Percentiles rank a stretch among this genome's conserved stretches.
These are phyloP conservation scores for Arthrobotrys pseudoclavata DNA, from an alignment of 2,329 filamentous ascomycete species.

Conservation along the genomic window DNA sequence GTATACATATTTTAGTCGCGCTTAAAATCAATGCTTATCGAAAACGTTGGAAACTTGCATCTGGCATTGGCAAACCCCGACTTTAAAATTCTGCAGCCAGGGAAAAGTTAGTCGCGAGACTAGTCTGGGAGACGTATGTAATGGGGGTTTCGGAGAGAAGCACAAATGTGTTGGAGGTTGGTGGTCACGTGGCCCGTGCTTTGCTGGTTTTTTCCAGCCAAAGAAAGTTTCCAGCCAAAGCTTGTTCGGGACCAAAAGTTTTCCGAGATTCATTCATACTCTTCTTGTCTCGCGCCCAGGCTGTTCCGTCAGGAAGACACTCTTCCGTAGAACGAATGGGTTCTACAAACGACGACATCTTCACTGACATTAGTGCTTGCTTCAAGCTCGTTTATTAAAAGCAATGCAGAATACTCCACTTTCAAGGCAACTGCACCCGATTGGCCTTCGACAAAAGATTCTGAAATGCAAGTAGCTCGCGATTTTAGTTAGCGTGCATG, in stretches of 20 bases:
- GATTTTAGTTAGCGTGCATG: neutral
- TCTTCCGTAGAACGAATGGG: no score
- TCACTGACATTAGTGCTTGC: neutral
- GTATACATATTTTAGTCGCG: neutral
- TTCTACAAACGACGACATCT: neutral
- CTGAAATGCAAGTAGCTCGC: neutral
- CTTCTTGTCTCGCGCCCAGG: neutral
- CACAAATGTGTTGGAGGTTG: slow-evolving; percentile 20
- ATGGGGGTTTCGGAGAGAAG: neutral
- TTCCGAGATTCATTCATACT: neutral
- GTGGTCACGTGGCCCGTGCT: slow-evolving; percentile 4
- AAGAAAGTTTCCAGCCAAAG: slow-evolving; percentile 1
- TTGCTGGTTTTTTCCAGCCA: neutral
- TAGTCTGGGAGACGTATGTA: neutral
- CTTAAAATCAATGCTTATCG: neutral
- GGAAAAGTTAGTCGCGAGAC: neutral
- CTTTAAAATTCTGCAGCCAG: neutral
- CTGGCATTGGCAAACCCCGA: neutral
- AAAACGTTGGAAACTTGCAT: neutral
- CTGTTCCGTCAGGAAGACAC: no score
- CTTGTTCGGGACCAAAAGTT: slow-evolving; percentile 1
- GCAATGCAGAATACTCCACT: neutral
- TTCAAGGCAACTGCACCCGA: slow-evolving; percentile 1
- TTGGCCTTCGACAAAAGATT: slow-evolving; percentile 15
- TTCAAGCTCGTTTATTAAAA: neutral